Evolutionary conservation across 2,329 filamentous ascomycete species (phyloP), one percentile per base, ranked within the genome.

Genomic region (Grosmannia clavigera): DNA sequence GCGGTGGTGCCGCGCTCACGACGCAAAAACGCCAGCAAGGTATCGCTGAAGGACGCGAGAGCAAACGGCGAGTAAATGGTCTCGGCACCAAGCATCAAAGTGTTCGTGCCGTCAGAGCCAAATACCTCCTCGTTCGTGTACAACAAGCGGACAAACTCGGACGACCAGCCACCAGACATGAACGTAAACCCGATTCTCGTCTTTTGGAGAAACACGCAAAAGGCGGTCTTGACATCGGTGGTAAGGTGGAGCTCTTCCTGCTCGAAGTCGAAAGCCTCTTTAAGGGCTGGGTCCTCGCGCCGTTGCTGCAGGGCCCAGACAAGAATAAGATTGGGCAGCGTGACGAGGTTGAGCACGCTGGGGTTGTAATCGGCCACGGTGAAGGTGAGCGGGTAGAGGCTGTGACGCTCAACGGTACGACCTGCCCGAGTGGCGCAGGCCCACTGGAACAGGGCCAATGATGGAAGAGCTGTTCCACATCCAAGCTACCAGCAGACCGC

Each of bases 1-100:
- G 68, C 68, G 2, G 68, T 65, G 1, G 66, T 66, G 59, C 70
- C 67, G 54, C 70, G 67, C 57, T 84, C 76, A 57, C 73, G 72
- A 25, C 76, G 68, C 53, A 91, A 73, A 19, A 89, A 73, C 4
- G 73, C 73, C 51, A 86, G 77, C 14, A 91, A 74, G 5, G 84
- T 84, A 48, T 86, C 81, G 0, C 85, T 82, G 68, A 92, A 94
- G 0, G 83, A 79, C 43, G 76, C 74, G 27, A 91, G 78, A 0
- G 87, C 85, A 61, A 84, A 83, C 0, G 87, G 88, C 2, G 85
- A 90, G 72, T 94, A 94, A 53, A 94, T 92, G 0, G 89, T 94
- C 72, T 94, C 89, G 0, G 88, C 87, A 0, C 85, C 89, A 1
- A 94, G 73, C 5, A 92, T 74, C 2, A 88, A 71, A 16, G 78